phyloP scores from a whole-genome alignment of 495 filamentous ascomycete genomes.

The Xylaria venustula region DNA sequence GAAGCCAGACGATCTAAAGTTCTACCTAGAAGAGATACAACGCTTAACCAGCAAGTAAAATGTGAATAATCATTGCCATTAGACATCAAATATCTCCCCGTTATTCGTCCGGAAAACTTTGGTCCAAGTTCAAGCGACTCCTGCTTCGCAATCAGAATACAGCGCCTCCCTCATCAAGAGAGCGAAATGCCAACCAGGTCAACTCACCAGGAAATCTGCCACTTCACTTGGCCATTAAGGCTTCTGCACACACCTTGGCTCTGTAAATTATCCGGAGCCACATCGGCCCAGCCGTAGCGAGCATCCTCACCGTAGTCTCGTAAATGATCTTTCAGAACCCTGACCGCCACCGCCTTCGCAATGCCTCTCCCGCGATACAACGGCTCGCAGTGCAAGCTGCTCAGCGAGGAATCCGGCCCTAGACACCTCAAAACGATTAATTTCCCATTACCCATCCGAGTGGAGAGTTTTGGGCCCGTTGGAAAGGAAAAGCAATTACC shows the following conservation, averaged over 20 bases:
- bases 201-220: constrained; percentile 44
- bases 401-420: constrained; percentile 29
- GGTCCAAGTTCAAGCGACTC: constrained; percentile 26
- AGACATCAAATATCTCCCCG: neutral
- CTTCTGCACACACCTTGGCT: constrained; percentile 46
- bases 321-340: constrained; percentile 39
- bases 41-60: constrained; percentile 51
- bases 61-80: neutral
- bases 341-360: constrained; percentile 42
- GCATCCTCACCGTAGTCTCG: constrained; percentile 35
- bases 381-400: constrained; percentile 31
- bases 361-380: constrained; percentile 42
- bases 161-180: neutral
- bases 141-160: constrained; percentile 10
- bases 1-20: constrained; percentile 84
- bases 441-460: neutral
- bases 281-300: constrained; percentile 42
- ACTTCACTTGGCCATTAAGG: constrained; percentile 37
- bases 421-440: neutral
- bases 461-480: no score
- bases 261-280: constrained; percentile 35
- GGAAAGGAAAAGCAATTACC: constrained; percentile 14
- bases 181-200: neutral
- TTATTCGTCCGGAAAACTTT: constrained; percentile 22
- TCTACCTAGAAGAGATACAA: constrained; percentile 92